A percentile compares a stretch with the other conserved stretches of the same genome.
phyloP scores from a whole-genome alignment of 495 filamentous ascomycete genomes.

The Aspergillus affinis region DNA sequence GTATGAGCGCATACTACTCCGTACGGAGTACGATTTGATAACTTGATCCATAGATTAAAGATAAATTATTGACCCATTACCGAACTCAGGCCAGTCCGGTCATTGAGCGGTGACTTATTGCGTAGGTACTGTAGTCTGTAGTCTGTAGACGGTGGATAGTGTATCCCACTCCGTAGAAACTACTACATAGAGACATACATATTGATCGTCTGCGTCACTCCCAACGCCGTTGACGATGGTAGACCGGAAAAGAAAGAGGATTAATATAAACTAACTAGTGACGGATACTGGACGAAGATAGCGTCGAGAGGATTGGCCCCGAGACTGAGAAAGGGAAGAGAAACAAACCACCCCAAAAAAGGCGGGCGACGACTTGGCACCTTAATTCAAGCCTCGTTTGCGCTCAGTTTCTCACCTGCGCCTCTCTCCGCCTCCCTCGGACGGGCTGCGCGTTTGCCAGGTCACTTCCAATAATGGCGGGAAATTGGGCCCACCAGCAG shows the following conservation, averaged over 20 bases:
- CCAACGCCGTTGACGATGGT: background rate
- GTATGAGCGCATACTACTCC: too few species aligned
- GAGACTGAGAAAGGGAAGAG: background rate
- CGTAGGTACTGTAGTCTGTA: too few species aligned
- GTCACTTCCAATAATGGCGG: slow-evolving; percentile 16
- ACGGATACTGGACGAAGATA: too few species aligned
- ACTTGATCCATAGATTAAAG: too few species aligned
- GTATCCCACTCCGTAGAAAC: background rate
- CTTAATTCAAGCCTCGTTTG: background rate
- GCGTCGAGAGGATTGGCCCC: too few species aligned
- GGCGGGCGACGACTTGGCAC: slow-evolving; percentile 2
- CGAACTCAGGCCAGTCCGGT: too few species aligned
- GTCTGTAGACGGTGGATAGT: too few species aligned
- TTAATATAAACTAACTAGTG: too few species aligned
- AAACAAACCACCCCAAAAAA: background rate
- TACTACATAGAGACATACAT: background rate
- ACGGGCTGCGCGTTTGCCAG: slow-evolving; percentile 20
- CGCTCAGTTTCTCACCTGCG: background rate
- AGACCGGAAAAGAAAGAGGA: background rate
- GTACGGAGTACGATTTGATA: too few species aligned
- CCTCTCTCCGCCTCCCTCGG: slow-evolving; percentile 5
- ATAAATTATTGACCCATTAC: too few species aligned
- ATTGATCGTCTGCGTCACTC: slow-evolving; percentile 10
- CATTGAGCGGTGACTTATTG: too few species aligned
- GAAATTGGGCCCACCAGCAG: slow-evolving; percentile 7